Conservation (phyloP, 129 eudicot species). For the Sambucus nigra region DNA sequence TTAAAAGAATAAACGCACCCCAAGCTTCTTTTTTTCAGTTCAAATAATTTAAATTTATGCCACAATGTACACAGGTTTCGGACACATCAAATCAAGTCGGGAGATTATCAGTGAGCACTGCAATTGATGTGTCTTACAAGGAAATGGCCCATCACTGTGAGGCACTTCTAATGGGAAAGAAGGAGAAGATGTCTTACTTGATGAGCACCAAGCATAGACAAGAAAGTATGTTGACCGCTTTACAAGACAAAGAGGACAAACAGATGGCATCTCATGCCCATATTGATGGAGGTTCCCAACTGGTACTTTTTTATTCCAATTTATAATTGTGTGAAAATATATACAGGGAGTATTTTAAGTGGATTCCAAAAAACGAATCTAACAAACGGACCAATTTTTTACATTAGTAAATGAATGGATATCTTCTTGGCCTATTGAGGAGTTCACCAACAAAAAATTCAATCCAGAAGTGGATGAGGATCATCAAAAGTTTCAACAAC, state of each 20-base stretch:
- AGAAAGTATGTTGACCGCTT: not conserved
- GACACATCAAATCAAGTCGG: conserved; percentile 89
- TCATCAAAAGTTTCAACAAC: no score
- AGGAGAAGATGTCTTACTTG: conserved; percentile 64
- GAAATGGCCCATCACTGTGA: conserved; percentile 90
- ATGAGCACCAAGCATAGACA: conserved; percentile 33
- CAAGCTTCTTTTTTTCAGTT: not conserved
- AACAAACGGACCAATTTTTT: not conserved
- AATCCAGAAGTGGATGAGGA: not conserved
- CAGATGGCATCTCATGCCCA: not conserved
- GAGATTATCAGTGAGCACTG: conserved; percentile 56
- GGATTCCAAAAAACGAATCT: no score
- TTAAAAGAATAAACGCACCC: no score
- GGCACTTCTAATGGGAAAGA: conserved; percentile 64
- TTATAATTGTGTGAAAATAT: no score
- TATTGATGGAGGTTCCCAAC: not conserved
- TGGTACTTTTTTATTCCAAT: not conserved
- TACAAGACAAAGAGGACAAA: conserved; percentile 14
- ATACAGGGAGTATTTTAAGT: no score
- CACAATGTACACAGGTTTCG: conserved; percentile 44
- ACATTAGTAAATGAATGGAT: not conserved
- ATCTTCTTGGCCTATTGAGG: not conserved
- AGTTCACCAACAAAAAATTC: not conserved
- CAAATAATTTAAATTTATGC: not conserved
- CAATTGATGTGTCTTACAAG: conserved; percentile 59